Base-by-base conservation (phyloP, 1,284 basidiomycete species). In the Pseudozyma flocculosa region DNA sequence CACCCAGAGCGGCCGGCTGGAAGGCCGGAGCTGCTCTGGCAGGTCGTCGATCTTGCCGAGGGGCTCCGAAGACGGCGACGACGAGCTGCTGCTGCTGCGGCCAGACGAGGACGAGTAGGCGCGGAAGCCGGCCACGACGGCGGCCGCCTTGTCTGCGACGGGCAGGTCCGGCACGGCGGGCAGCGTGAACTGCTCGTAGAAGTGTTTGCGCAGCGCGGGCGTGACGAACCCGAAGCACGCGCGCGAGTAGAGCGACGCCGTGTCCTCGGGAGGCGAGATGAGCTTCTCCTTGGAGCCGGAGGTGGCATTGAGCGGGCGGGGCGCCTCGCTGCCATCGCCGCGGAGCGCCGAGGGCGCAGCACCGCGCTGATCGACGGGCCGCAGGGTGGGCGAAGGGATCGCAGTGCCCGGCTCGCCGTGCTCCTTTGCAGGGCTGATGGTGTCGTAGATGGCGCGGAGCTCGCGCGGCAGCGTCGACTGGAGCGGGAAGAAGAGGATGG, bases 121-220 rank as follows among this genome's bases (percentile, higher is more conserved):
- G 19, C 75, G 60, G 68, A 73, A 74, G 34, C 52, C 57, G 39
- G 74, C 64, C 18, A 74, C 70, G n/a, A 73, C 69, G 8, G 68
- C 60, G 1, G 82, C 80, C 0, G 83, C 76, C 21, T 79, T 78
- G 67, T 83, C 82, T 54, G 82, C 82, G 26, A 83, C 80, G 8
- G 82, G 73, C 2, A 84, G 72, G 19, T 81, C 81, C 0, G 83
- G 82, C 7, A 83, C 79, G 29, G 81, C 78, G 13, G 76, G 66
- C 36, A 81, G 62, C 9, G 75, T 78, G 54, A 82, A 76, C 1
- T 81, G 79, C 3, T 51, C 72, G 38, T 68, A 71, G 65, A 80
- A 82, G 61, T 82, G 79, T 53, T 79, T 78, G 56, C 79, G 73
- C 18, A 83, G 73, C 40, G 80, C 70, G 0, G 80, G 64, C 23